phyloP scores from a whole-genome alignment of 2,329 filamentous ascomycete species.

The Xylariomycetidae sp. region DNA sequence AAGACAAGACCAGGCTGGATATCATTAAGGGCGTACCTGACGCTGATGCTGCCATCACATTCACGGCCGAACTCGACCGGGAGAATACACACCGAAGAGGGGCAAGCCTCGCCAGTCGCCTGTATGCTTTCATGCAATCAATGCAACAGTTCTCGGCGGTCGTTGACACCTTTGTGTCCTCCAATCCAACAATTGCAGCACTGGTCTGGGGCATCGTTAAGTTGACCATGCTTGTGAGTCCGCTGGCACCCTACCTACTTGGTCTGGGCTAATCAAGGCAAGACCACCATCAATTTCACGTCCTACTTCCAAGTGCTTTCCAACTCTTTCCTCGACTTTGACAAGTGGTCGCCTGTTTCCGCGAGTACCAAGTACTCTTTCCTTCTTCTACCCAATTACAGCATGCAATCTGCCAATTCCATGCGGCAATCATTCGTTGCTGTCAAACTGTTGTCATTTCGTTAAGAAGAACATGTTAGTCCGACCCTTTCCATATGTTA shows the following conservation, averaged over 20 bases:
- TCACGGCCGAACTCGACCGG: constrained; percentile 27
- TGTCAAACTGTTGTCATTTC: too few relatives aligned
- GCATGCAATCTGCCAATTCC: constrained; percentile 27
- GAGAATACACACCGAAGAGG: constrained; percentile 16
- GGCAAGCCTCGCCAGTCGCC: constrained; percentile 21
- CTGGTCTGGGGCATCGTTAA: constrained; percentile 37
- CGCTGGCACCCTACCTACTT: not conserved
- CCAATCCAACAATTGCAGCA: constrained; percentile 30
- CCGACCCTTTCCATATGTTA: too few relatives aligned
- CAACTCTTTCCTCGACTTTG: constrained; percentile 29
- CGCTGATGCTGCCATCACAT: constrained; percentile 23
- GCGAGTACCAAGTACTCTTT: constrained; percentile 31
- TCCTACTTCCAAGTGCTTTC: constrained; percentile 35
- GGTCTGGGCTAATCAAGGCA: not conserved
- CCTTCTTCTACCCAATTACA: constrained; percentile 27
- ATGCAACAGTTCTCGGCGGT: constrained; percentile 30
- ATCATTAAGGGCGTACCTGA: constrained; percentile 14
- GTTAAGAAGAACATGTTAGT: too few relatives aligned
- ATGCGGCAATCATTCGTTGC: constrained; percentile 28
- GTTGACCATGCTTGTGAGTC: constrained; percentile 30
- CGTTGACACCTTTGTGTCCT: constrained; percentile 31
- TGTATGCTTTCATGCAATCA: constrained; percentile 28
- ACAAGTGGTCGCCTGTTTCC: constrained; percentile 28
- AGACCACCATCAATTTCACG: constrained; percentile 28
- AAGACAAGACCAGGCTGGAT: constrained; percentile 4